Evolutionary conservation across 2,329 filamentous ascomycete genomes (phyloP), one percentile per base, ranked within the genome.

Genomic region (Triangularia setosa): DNA sequence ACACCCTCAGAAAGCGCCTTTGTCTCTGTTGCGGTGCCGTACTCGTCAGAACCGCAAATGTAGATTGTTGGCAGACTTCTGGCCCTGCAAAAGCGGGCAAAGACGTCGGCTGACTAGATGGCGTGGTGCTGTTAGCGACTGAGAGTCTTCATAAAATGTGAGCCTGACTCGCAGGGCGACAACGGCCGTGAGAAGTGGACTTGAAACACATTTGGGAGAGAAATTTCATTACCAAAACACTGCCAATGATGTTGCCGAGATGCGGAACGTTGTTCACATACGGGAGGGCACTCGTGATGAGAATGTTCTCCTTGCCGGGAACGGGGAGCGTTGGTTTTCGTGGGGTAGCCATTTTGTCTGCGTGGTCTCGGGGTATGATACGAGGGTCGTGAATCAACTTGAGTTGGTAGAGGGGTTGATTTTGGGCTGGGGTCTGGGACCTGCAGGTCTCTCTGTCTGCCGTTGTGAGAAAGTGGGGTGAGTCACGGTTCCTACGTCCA

Each of bases 1-100:
- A 93, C 82, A 14, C 90, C 89, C 75, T 95, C 92, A 76, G 96
- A 92, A 48, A 97, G 86, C 4, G 94, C 94, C 80, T 96, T 97
- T 25, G 94, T 97, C 79, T 97, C 94, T 30, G 93, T 97, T 23
- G 94, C 93, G 12, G 94, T 98, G 64, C 94, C 94, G 77, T 97
- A 98, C 79, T 98, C 92, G 80, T 97, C 94, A n/a, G 78, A 79
- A 64, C 93, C 93, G 77, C 93, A 96, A 70, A 97, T 83, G 76
- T 88, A 97, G 59, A 97, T 84, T 1, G 92, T 96, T 69, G 87
- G 90, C 73, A 89, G 84, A 63, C 89, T 90, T 72, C 92, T 86
- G 53, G 90, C 88, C 77, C 92, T 92, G 79, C 89, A 91, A 79
- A 90, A 96, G 70, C 88, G 87, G 52, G 90, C 84, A 75, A 90